Base-by-base conservation (phyloP, 305 asterid species). In the Fraxinus sp. region DNA sequence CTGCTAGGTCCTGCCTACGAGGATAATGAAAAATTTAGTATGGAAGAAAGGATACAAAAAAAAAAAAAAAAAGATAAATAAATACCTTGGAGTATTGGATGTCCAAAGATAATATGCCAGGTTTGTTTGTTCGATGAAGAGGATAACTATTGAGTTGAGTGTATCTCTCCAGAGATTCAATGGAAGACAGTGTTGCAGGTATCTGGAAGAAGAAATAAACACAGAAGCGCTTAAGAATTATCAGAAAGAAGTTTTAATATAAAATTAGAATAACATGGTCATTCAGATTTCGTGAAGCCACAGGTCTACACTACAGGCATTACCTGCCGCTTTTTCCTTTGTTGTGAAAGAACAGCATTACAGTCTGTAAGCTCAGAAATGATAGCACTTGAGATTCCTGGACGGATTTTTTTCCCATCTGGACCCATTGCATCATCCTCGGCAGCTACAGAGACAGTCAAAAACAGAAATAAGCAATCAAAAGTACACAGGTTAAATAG, bases 61-160 rank as follows among this genome's bases (percentile, higher is more conserved):
- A 24, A 75, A 20, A 20, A 78, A 52, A 55, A 52, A 80, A n/a
- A 24, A 22, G 14, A 36, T 49, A 22, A 11, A 18, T 66, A 70
- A 77, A 76, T 89, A 95, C 99, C 98, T 92, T 92, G 68, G 96
- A 85, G 87, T 89, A 81, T 41, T 89, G 87, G 85, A 95, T 91
- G 86, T 97, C 99, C 94, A 97, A 20, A 9, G 97, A 92, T 82
- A 95, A 89, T 86, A 97, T 93, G 75, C 99, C 99, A 37, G 98
- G 98, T 84, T 97, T 97, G 91, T 90, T 95, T 79, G 98, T 95
- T 79, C 91, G 93, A 84, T 97, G 99, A 85, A 97, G 98, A 78
- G 99, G 99, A 87, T 91, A 91, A 70, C 95, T 93, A 79, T 91
- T 95, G 81, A 96, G 93, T 80, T 96, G 98, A 76, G 95, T 95